Conservation (phyloP, 345 rosid genomes). For the Brassica cretica region DNA sequence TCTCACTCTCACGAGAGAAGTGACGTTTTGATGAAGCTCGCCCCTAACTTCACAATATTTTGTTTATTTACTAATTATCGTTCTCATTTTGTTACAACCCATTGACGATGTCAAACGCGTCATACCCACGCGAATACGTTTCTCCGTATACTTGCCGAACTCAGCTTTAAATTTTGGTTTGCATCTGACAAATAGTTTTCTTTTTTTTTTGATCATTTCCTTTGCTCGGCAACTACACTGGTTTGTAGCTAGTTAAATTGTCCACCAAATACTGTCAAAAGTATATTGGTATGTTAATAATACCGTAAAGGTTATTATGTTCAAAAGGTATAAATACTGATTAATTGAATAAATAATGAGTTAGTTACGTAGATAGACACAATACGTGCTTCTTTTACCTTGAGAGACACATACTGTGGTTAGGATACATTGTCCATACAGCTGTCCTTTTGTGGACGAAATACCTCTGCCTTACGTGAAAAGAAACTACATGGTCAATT, state of each 20-base stretch:
- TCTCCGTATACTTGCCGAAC: background rate
- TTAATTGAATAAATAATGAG: too few relatives aligned
- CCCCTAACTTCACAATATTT: slow-evolving; percentile 14
- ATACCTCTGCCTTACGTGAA: too few relatives aligned
- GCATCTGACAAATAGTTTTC: background rate
- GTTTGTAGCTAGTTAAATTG: background rate
- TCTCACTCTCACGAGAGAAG: slow-evolving; percentile 27
- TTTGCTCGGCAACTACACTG: background rate
- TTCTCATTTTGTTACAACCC: background rate
- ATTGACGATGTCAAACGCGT: slow-evolving; percentile 16
- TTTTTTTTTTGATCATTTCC: background rate
- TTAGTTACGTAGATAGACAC: too few relatives aligned
- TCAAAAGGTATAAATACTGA: too few relatives aligned
- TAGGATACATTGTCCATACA: too few relatives aligned
- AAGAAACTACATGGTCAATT: too few relatives aligned
- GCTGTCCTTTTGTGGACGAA: too few relatives aligned
- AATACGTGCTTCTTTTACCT: too few relatives aligned
- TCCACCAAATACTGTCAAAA: too few relatives aligned
- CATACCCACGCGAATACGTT: background rate
- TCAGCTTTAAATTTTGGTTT: background rate
- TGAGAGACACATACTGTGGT: too few relatives aligned
- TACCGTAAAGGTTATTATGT: too few relatives aligned
- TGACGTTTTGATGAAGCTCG: slow-evolving; percentile 31
- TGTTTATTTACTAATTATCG: background rate
- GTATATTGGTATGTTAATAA: too few relatives aligned